These are phyloP conservation scores for Penicillium freii DNA, from an alignment of 2,329 filamentous ascomycete species.

Conservation along the genomic window DNA sequence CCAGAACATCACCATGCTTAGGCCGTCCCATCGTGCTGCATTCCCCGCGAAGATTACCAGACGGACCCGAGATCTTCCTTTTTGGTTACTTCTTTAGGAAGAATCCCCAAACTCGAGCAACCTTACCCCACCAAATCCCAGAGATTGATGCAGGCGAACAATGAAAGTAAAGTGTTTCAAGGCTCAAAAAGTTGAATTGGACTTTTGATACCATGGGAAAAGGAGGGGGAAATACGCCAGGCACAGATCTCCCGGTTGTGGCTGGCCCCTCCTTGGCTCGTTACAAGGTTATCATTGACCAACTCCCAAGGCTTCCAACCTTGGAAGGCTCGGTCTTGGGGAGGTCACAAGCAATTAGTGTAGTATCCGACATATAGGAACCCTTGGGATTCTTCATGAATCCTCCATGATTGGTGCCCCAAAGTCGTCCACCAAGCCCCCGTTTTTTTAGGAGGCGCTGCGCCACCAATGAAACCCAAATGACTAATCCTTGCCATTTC, in stretches of 20 bases:
- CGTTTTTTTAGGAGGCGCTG: not conserved
- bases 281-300: not conserved
- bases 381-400: not conserved
- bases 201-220: not conserved
- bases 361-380: not conserved
- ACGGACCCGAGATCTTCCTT: slow-evolving; percentile 1
- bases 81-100: not conserved
- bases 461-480: slow-evolving; percentile 5
- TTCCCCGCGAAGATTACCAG: slow-evolving; percentile 8
- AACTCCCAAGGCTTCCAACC: not conserved
- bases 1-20: slow-evolving; percentile 6
- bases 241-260: slow-evolving; percentile 9
- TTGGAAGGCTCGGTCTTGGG: not conserved
- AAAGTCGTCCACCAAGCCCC: not conserved
- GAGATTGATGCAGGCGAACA: not conserved
- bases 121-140: slow-evolving; percentile 2
- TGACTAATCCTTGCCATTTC: slow-evolving; percentile 9
- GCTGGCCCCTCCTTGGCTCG: slow-evolving; percentile 1
- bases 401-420: not conserved
- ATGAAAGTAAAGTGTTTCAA: not conserved
- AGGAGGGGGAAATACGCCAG: not conserved
- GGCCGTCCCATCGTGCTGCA: slow-evolving; percentile 3
- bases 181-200: not conserved
- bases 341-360: slow-evolving; percentile 3
- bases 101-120: slow-evolving; percentile 5